These are phyloP conservation scores for Pleurotus platypus DNA, from an alignment of 768 basidiomycete genomes.

Conservation along the genomic window DNA sequence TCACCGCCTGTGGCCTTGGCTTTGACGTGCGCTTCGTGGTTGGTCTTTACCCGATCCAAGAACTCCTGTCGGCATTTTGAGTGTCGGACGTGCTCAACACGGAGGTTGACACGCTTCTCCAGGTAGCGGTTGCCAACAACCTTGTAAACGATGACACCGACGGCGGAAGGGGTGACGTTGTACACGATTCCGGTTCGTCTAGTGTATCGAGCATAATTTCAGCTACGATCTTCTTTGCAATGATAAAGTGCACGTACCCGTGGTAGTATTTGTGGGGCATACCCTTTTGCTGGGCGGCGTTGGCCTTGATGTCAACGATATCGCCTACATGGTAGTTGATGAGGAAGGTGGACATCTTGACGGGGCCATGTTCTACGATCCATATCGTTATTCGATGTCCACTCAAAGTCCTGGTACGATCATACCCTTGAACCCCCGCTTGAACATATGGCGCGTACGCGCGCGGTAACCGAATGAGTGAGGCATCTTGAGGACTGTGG, in stretches of 20 bases:
- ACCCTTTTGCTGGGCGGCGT: constrained; percentile 98
- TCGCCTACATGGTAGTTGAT: constrained; percentile 93
- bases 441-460: constrained; percentile 99
- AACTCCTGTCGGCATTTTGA: constrained; percentile 98
- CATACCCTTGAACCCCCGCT: constrained; percentile 95
- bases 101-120: constrained; percentile 99
- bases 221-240: constrained; percentile 4
- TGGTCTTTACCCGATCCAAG: constrained; percentile 90
- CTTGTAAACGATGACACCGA: constrained; percentile 98
- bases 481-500: constrained; percentile 82
- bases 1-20: constrained; percentile 90
- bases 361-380: constrained; percentile 75
- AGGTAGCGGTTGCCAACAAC: constrained; percentile 98
- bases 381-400: constrained; percentile 6
- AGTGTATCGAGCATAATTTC: constrained; percentile 8
- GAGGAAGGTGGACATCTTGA: constrained; percentile 91
- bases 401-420: constrained; percentile 14
- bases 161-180: constrained; percentile 93
- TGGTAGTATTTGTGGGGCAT: constrained; percentile 99
- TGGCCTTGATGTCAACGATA: constrained; percentile 99
- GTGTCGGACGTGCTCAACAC: constrained; percentile 93
- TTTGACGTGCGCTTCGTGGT: constrained; percentile 77
- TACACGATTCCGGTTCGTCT: constrained; percentile 98
- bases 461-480: constrained; percentile 99
- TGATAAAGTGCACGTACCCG: constrained; percentile 55